Base-by-base conservation (phyloP, 2,329 filamentous ascomycete species). In the Penicillium sp. region DNA sequence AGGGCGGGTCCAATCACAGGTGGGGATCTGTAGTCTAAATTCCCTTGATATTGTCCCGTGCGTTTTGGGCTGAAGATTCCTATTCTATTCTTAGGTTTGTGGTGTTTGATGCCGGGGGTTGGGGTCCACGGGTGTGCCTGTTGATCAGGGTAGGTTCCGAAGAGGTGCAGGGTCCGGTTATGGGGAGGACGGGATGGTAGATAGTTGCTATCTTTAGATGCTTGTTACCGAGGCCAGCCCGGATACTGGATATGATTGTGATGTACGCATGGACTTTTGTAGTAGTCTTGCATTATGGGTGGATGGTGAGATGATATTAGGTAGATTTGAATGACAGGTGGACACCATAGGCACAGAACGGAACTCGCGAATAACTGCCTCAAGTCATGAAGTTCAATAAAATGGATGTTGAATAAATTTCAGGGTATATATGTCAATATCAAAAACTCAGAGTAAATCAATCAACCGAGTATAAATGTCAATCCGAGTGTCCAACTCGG, bases 371-470 rank as follows among this genome's bases (percentile, higher is more conserved):
- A 22, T 3, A 22, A 22, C 19, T 22, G 5, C 19, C 19, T 28
- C 18, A 34, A 50, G 49, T 38, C 41, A n/a, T n/a, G n/a, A 53
- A 39, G 41, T 22, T 29, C 52, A 47, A 47, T 36, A 35, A 40
- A 25, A 44, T 28, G 34, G 41, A 41, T n/a, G n/a, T n/a, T n/a
- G 36, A 12, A 35, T 41, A 31, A 42, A 50, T 52, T 52, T 18
- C 46, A 29, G 55, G 55, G 55, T 58, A 58, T 56, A 54, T 58
- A 53, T 29, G 45, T 48, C 28, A 46, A 29, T 35, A 30, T 48
- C 16, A 41, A 30, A 43, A 31, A 13, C 28, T 51, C 46, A 52
- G 41, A 47, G 22, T 27, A 18, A 45, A 38, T 49, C 49, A 46
- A 36, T 49, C 50, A 33, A 25, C 13, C 29, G 16, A 34, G n/a